Conservation (phyloP, 129 eudicot genomes). For the Scalesia atractyloides region DNA sequence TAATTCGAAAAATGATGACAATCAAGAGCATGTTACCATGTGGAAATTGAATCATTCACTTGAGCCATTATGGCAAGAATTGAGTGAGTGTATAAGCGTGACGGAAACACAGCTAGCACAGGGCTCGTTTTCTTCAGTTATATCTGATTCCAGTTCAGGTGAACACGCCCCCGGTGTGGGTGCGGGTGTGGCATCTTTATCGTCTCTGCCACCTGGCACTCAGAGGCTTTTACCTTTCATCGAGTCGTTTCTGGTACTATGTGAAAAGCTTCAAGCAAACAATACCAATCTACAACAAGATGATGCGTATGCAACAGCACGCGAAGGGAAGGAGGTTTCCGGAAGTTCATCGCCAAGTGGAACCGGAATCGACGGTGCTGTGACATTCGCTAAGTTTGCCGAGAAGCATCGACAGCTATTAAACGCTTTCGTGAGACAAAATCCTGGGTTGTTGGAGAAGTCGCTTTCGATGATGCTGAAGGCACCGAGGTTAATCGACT, state of each 20-base stretch:
- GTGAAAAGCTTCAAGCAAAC: constrained; percentile 87
- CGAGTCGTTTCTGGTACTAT: constrained; percentile 83
- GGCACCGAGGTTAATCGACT: constrained; percentile 90
- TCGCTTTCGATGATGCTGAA: constrained; percentile 96
- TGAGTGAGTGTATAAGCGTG: constrained; percentile 86
- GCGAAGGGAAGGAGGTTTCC: constrained; percentile 77
- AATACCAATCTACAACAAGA: constrained; percentile 63
- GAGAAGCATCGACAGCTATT: constrained; percentile 93
- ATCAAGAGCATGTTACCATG: constrained; percentile 77
- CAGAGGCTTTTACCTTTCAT: constrained; percentile 89
- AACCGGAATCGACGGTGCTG: constrained; percentile 60
- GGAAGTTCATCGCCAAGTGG: constrained; percentile 51
- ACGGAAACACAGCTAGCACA: constrained; percentile 80
- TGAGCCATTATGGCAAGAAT: constrained; percentile 92
- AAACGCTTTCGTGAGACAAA: constrained; percentile 95
- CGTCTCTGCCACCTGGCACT: constrained; percentile 95
- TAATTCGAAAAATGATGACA: constrained; percentile 44
- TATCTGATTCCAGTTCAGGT: constrained; percentile 46
- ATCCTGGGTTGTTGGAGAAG: constrained; percentile 88
- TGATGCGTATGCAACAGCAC: constrained; percentile 70
- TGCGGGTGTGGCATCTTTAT: constrained; percentile 40
- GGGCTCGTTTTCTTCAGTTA: constrained; percentile 56
- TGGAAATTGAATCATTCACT: constrained; percentile 72
- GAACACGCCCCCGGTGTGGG: constrained; percentile 53
- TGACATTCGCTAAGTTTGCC: constrained; percentile 77